Base-by-base conservation (phyloP, 371 early-diverging fungal genomes). In the Capillidium rhysosporum region DNA sequence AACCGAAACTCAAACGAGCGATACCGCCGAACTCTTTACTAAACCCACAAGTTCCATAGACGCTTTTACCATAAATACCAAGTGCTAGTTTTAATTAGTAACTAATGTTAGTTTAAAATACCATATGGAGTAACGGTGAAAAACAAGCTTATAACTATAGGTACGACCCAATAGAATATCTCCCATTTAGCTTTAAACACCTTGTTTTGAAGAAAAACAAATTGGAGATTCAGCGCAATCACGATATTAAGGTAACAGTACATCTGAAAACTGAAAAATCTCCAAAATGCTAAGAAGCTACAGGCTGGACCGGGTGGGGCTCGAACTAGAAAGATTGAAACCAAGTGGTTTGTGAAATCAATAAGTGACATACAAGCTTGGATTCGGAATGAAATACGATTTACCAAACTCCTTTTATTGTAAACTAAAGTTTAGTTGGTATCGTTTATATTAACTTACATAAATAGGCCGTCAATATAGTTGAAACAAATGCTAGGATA, bases 141-240 rank as follows among this genome's bases (percentile, higher is more conserved):
- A 18, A 20, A 18, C 10, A 30, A 10, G 16, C 25, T 23, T 0
- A 51, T 21, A 3, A 51, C 4, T 10, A 51, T 9, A 23, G 51
- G 38, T 2, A 38, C 18, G 18, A 38, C 23, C 51, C 51, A 51
- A 21, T 51, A 51, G 38, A 20, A 34, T 3, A 51, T 20, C 38
- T 51, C 51, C 51, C 51, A 51, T 21, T 21, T 10, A 9, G 29
- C 4, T 18, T 34, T 29, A 1, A 28, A 28, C 21, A 23, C 3
- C 18, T 51, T 31, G 24, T 39, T 38, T 9, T 20, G 5, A 2
- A 51, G 9, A 8, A 51, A 20, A 4, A 51, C 20, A 5, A 51
- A 28, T 20, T 51, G 51, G 10, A 51, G 38, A 21, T 51, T 51
- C 14, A 51, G 23, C 2, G 51, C 40, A 39, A 51, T 51, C 7